Evolutionary conservation across 768 basidiomycete genomes (phyloP).

Genomic region (Mycena filopes): DNA sequence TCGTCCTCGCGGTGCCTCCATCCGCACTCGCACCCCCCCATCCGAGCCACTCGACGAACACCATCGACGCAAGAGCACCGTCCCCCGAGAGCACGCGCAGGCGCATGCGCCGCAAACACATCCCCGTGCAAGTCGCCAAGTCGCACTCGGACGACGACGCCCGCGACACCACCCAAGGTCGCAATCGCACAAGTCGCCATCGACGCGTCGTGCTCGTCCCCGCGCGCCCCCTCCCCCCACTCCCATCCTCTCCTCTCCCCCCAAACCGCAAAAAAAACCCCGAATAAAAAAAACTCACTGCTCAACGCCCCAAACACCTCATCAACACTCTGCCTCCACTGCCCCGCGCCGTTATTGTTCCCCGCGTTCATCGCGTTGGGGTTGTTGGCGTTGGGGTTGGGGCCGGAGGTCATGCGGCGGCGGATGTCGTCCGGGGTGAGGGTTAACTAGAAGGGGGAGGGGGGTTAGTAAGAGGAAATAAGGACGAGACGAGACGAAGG

Average conservation of each 20-base stretch:
- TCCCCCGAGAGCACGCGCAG: no score
- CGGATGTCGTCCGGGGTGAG: constrained; percentile 72
- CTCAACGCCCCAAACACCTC: constrained; percentile 77
- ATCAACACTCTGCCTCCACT: constrained; percentile 49
- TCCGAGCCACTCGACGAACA: no score
- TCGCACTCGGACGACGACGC: no score
- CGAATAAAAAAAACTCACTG: constrained; percentile 53
- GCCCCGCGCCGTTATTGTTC: neutral
- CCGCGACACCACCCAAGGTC: no score
- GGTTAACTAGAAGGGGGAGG: constrained; percentile 50
- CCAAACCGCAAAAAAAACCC: neutral
- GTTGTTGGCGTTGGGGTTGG: constrained; percentile 18
- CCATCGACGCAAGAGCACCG: no score
- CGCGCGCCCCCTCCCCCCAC: neutral
- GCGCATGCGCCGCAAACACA: no score
- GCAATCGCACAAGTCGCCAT: no score
- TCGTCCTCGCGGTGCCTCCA: no score
- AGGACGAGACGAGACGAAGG: constrained; percentile 26
- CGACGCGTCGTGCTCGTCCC: neutral
- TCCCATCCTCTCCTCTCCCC: neutral
- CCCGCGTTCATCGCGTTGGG: neutral
- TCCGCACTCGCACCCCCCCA: no score
- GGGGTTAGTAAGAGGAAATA: constrained; percentile 29
- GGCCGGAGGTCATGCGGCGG: constrained; percentile 50
- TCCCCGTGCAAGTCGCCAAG: no score